Conservation (phyloP, 1,284 basidiomycete genomes). For the Ganoderma sp. region DNA sequence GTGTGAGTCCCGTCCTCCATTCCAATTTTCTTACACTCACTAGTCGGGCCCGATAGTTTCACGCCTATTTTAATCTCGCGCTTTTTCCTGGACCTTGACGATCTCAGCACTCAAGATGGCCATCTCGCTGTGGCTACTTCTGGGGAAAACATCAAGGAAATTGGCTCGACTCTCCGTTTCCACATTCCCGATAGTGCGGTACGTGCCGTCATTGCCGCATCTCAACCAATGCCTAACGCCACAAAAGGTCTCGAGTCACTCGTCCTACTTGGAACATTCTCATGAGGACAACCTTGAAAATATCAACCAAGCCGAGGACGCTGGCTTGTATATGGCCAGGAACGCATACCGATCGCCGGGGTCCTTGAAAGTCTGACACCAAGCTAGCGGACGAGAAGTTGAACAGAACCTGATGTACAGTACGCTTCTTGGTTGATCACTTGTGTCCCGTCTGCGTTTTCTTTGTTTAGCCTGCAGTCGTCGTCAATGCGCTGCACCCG, state of each 20-base stretch:
- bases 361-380: constrained; percentile 11
- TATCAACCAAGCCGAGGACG: background rate
- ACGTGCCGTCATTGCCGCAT: background rate
- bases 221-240: background rate
- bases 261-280: background rate
- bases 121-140: background rate
- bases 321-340: background rate
- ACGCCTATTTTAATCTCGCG: constrained; percentile 28
- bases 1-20: constrained; percentile 15
- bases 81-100: constrained; percentile 28
- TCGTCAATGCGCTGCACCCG: background rate
- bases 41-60: constrained; percentile 14
- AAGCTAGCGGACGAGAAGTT: background rate
- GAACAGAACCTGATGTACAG: constrained; percentile 8
- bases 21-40: background rate
- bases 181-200: constrained; percentile 2
- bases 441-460: background rate
- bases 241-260: background rate
- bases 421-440: constrained; percentile 6
- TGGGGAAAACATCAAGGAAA: background rate
- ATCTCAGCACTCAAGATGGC: background rate
- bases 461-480: no score
- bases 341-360: background rate
- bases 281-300: no score
- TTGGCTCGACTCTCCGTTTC: constrained; percentile 8